A percentile compares a stretch with the other conserved stretches of the same genome.
Conservation (phyloP, 2,329 filamentous ascomycete species). For the Mycosphaerella arachidis region DNA sequence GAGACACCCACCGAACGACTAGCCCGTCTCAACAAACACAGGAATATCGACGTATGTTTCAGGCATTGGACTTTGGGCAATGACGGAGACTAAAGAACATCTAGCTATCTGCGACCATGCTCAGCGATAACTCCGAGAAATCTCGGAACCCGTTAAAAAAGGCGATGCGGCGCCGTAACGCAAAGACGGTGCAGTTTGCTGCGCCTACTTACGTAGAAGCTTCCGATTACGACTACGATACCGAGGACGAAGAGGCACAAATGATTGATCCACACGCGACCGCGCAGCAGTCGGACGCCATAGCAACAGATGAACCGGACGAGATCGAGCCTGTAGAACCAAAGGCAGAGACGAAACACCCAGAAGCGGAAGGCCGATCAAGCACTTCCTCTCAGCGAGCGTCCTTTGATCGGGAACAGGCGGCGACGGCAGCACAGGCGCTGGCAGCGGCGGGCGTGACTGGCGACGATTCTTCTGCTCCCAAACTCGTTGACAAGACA, state of each 20-base stretch:
- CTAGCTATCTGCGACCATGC: slow-evolving; percentile 65
- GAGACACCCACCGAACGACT: slow-evolving; percentile 94
- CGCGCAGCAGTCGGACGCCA: slow-evolving; percentile 18
- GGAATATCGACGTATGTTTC: slow-evolving; percentile 86
- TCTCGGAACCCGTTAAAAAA: slow-evolving; percentile 78
- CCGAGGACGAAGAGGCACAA: slow-evolving; percentile 55
- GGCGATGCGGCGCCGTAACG: slow-evolving; percentile 73
- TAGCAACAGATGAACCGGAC: slow-evolving; percentile 15
- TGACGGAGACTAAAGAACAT: slow-evolving; percentile 5
- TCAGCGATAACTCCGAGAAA: slow-evolving; percentile 71
- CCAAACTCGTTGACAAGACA: slow-evolving; percentile 32
- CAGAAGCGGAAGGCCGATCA: slow-evolving; percentile 19
- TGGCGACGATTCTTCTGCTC: slow-evolving; percentile 28
- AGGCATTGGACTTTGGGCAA: background rate
- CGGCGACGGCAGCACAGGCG: slow-evolving; percentile 25
- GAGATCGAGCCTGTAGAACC: slow-evolving; percentile 22
- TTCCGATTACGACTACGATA: slow-evolving; percentile 79
- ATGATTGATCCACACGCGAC: slow-evolving; percentile 26
- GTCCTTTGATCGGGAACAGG: slow-evolving; percentile 32
- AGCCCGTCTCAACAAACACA: slow-evolving; percentile 91
- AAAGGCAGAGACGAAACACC: slow-evolving; percentile 19
- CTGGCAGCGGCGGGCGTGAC: slow-evolving; percentile 20
- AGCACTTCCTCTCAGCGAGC: slow-evolving; percentile 27
- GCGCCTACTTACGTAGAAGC: slow-evolving; percentile 84
- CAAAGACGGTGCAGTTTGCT: slow-evolving; percentile 82